A percentile compares a stretch with the other conserved stretches of the same genome.
phyloP scores from a whole-genome alignment of 257 asterid species.

The Petrea volubilis region DNA sequence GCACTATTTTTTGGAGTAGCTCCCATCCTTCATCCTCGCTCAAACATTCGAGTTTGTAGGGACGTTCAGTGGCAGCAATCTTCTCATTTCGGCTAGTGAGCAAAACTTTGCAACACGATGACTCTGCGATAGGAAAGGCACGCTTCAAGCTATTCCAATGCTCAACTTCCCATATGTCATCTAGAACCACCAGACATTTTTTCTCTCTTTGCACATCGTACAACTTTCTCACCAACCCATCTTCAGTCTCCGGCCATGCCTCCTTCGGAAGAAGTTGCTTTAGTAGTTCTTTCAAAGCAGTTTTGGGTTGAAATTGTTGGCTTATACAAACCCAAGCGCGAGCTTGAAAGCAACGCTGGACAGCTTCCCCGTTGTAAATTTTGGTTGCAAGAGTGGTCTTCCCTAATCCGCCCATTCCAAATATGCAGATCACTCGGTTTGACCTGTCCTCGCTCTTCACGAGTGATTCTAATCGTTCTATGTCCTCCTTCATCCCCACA shows the following conservation, averaged over 20 bases:
- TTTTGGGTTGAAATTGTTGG: slow-evolving; percentile 22
- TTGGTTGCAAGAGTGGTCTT: slow-evolving; percentile 11
- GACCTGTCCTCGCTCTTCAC: neutral
- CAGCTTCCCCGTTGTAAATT: neutral
- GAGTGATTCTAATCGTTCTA: neutral
- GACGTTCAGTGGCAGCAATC: neutral
- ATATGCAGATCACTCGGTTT: slow-evolving; percentile 3
- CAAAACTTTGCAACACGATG: slow-evolving; percentile 2
- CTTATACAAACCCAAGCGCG: slow-evolving; percentile 29
- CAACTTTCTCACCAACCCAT: neutral
- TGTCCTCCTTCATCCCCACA: neutral
- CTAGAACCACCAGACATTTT: slow-evolving; percentile 21
- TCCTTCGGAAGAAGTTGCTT: neutral
- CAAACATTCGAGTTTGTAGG: neutral
- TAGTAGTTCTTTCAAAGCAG: neutral
- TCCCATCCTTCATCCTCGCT: slow-evolving; percentile 2
- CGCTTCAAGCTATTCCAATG: slow-evolving; percentile 8
- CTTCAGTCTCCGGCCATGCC: neutral
- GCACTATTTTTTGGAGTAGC: no score
- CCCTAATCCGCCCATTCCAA: slow-evolving; percentile 17
- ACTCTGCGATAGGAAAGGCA: neutral
- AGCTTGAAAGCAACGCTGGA: neutral
- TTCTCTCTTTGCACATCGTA: neutral
- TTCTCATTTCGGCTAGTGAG: slow-evolving; percentile 14
- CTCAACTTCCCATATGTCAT: slow-evolving; percentile 20